A percentile compares a stretch with the other conserved stretches of the same genome.
Evolutionary conservation across 2,329 filamentous ascomycete genomes (phyloP).

Genomic region (Paraphaeosphaeria sporulosa): DNA sequence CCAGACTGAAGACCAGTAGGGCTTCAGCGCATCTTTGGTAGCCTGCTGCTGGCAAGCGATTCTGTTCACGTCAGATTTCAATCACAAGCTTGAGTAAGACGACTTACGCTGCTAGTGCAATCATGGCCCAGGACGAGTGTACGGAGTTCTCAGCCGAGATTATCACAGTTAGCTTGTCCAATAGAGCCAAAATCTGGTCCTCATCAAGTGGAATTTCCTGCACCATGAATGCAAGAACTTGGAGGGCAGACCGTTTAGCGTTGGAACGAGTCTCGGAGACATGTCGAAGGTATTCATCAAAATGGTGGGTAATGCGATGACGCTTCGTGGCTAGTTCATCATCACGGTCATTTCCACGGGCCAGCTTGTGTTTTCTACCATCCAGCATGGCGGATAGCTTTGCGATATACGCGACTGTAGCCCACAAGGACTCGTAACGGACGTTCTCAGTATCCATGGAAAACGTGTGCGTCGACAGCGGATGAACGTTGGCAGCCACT

Average conservation of each 20-base stretch:
- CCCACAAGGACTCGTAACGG: conserved; percentile 46
- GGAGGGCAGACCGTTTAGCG: conserved; percentile 59
- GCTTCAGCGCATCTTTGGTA: conserved; percentile 44
- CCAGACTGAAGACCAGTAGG: conserved; percentile 77
- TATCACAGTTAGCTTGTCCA: conserved; percentile 65
- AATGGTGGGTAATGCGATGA: conserved; percentile 45
- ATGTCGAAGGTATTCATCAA: conserved; percentile 52
- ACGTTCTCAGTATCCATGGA: conserved; percentile 43
- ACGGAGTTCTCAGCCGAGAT: conserved; percentile 72
- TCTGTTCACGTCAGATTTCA: conserved; percentile 25
- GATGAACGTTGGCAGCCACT: conserved; percentile 38
- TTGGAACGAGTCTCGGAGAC: conserved; percentile 43
- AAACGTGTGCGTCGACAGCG: conserved; percentile 39
- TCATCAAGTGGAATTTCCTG: conserved; percentile 49
- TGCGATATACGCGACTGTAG: conserved; percentile 49
- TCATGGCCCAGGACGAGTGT: conserved; percentile 79
- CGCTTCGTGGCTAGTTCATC: conserved; percentile 46
- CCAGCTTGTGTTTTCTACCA: conserved; percentile 26
- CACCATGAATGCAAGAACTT: conserved; percentile 60
- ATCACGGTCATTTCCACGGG: conserved; percentile 26
- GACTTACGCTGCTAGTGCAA: conserved; percentile 79
- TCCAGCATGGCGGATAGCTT: conserved; percentile 48
- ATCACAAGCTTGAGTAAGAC: neutral
- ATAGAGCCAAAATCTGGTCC: conserved; percentile 62
- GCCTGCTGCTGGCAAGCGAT: conserved; percentile 41